Conservation (phyloP, 805 yeast genomes). For the Zygosaccharomyces gambellarensis region DNA sequence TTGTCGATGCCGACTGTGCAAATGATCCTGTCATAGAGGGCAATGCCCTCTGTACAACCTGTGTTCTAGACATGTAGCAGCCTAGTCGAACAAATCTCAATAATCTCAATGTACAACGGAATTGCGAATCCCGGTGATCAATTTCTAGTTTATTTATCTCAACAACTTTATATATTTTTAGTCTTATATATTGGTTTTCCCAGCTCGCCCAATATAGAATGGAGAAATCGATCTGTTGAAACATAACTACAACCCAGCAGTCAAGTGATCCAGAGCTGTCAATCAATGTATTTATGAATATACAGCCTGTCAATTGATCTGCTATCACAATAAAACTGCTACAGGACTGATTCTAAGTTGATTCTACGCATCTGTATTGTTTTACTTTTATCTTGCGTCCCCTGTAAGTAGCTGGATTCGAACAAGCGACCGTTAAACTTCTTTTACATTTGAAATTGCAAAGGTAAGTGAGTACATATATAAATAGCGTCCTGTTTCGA, state of each 20-base stretch:
- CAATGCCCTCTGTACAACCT: constrained; percentile 21
- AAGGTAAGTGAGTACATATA: neutral
- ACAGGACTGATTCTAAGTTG: neutral
- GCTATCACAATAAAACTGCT: neutral
- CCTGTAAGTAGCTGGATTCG: no score
- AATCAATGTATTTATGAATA: neutral
- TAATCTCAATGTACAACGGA: no score
- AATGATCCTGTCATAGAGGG: constrained; percentile 20
- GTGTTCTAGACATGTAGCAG: no score
- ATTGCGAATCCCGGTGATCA: no score
- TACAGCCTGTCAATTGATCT: neutral
- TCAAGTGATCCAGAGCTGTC: neutral
- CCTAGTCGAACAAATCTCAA: no score
- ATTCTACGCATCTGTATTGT: no score
- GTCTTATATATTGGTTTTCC: neutral
- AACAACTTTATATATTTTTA: neutral
- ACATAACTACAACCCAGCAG: constrained; percentile 1
- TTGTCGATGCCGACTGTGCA: constrained; percentile 6
- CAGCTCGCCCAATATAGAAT: constrained; percentile 2
- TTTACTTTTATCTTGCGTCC: no score
- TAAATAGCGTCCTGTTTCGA: neutral
- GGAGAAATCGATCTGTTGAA: constrained; percentile 4
- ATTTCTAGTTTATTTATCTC: neutral
- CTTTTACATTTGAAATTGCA: no score
- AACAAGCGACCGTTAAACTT: no score